Evolutionary conservation across 768 basidiomycete genomes (phyloP).

Genomic region (Panaeolus cyanescens): DNA sequence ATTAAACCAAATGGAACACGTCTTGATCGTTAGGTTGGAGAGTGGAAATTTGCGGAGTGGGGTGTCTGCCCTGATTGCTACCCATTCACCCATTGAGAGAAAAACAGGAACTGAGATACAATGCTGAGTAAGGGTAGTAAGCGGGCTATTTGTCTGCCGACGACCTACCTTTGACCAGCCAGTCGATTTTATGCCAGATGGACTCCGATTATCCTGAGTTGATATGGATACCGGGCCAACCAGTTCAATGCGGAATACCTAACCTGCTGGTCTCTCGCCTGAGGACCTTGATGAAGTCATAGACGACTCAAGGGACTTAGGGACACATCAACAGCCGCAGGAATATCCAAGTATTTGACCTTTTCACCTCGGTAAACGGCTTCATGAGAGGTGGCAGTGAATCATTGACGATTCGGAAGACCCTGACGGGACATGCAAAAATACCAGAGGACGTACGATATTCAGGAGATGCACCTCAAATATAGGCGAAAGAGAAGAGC

Average conservation of each 20-base stretch:
- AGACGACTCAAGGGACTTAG: neutral
- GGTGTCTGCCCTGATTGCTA: neutral
- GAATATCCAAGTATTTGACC: neutral
- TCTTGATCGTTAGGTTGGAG: neutral
- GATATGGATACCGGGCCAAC: neutral
- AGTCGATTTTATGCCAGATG: neutral
- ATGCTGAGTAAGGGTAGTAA: neutral
- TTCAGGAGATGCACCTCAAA: neutral
- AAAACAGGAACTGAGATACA: neutral
- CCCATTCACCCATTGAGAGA: neutral
- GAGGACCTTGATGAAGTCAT: neutral
- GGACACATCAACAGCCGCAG: neutral
- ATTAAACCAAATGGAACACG: slow-evolving; percentile 1
- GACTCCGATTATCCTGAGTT: no score
- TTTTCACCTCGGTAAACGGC: neutral
- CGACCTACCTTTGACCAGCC: neutral
- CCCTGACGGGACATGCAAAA: neutral
- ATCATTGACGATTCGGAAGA: neutral
- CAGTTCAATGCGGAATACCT: neutral
- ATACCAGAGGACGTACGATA: neutral
- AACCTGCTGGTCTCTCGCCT: neutral
- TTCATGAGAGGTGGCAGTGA: neutral
- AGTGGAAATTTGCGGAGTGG: neutral
- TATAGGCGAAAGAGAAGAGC: neutral
- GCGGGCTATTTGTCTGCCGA: neutral